Conservation (phyloP, 306 rosid genomes). For the Vigna nakashimae region DNA sequence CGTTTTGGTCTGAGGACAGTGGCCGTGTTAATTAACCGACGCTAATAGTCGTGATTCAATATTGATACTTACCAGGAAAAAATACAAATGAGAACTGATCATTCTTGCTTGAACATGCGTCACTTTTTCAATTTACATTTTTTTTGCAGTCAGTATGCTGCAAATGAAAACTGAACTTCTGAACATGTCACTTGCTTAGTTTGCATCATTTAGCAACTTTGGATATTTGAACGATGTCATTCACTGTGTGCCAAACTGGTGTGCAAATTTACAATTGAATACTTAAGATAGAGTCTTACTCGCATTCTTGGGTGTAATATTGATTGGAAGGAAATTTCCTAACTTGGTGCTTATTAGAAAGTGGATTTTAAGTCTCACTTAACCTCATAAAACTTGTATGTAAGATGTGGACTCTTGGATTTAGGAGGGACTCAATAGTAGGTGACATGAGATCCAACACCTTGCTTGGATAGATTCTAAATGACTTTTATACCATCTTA, state of each 20-base stretch:
- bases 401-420: no score
- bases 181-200: no score
- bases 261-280: neutral
- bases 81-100: constrained; percentile 20
- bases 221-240: neutral
- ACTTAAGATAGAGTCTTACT: neutral
- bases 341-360: neutral
- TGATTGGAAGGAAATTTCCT: neutral
- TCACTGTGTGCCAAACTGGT: neutral
- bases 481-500: no score
- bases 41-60: constrained; percentile 30
- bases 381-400: no score
- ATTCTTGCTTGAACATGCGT: constrained; percentile 2
- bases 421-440: no score
- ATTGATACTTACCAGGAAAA: neutral
- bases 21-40: neutral
- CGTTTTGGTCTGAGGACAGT: constrained; percentile 23
- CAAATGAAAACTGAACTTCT: no score
- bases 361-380: no score
- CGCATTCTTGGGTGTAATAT: neutral
- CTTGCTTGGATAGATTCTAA: no score
- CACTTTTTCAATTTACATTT: constrained; percentile 13
- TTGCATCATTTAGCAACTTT: neutral
- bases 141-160: neutral
- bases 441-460: no score